Base-by-base conservation (phyloP, 495 filamentous ascomycete species). In the Neurospora tetraspora region DNA sequence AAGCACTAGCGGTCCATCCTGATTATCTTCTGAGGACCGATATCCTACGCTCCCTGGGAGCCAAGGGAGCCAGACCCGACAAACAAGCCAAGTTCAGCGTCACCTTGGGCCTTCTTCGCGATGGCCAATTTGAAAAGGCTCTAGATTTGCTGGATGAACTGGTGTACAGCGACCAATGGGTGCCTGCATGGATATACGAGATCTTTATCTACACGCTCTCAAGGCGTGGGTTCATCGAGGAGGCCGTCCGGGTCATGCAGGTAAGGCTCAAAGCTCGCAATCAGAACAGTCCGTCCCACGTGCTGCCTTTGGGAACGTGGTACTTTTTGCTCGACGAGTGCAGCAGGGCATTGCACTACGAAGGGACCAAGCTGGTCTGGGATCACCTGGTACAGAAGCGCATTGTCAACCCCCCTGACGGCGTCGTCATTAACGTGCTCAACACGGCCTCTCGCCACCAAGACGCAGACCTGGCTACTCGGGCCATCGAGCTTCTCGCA, bases 51-150 rank as follows among this genome's bases (percentile, higher is more conserved):
- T 89, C 89, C 27, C 78, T 96, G 34, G 89, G 86, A 8, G 84
- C 84, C 10, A 84, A 88, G 27, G 93, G 89, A 18, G 53, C 53
- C 27, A 34, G 27, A 34, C 27, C 14, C 53, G 53, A 61, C 53
- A 61, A 61, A 18, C 12, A 61, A 31, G 14, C 53, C 12, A 89
- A 86, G 82, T 86, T 90, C 77, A 87, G 88, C 78, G 85, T 97
- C 40, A 87, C 91, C 5, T 82, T 90, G 39, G 94, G 94, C 1
- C 80, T 96, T 37, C 81, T 98, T 42, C 86, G 92, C 69, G 94
- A 97, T 75, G 87, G 89, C 12, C 91, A 95, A 74, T 88, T 92
- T 70, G 96, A 99, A 80, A 81, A 92, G 76, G 94, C 93, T 3
- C 78, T 97, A 68, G 89, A 94, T 38, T 88, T 89, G 73, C 78